Base-by-base conservation (phyloP, 495 filamentous ascomycete genomes). In the Tuber calosporum region DNA sequence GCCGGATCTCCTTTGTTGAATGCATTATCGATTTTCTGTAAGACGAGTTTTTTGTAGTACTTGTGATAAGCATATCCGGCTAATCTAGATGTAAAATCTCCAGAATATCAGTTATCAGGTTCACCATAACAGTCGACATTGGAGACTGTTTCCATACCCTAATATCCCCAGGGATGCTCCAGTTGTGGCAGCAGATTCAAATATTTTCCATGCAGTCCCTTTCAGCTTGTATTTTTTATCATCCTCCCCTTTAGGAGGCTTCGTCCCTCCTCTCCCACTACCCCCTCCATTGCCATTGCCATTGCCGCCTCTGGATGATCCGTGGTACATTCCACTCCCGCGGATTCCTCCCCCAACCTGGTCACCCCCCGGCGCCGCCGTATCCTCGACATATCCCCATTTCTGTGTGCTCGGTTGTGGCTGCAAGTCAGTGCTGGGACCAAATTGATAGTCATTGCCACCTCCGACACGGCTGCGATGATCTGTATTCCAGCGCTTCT, bases 1-100 rank as follows among this genome's bases (percentile, higher is more conserved):
- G 94, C 93, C 0, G 95, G 95, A 81, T 99, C 95, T 7, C 95
- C 95, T 13, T 92, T 92, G 42, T 89, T 85, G 82, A 99, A 98
- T n/a, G 95, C 95, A 79, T 93, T 90, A 76, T 93, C 89, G 84
- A 97, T 97, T 83, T 99, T 99, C 72, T 90, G 83, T 15, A 97
- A 83, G 37, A 97, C 91, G 66, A 94, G 81, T 81, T 90, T 86
- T 84, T 99, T 99, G 86, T 99, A 99, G 80, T 91, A 92, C 80
- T 84, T 86, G 78, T 96, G 93, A 82, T 97, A 97, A 69, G 85
- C 86, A 81, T 93, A 99, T 58, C 93, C 94, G 30, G 93, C 92
- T 8, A 89, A 82, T 66, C 87, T 92, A 74, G 86, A 85, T 34
- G 83, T 37, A 22, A 17, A n/a, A n/a, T 36, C 66, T 45, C 48